Evolutionary conservation across 805 yeast species (phyloP).

Genomic region (Alloascoidea hylecoeti): DNA sequence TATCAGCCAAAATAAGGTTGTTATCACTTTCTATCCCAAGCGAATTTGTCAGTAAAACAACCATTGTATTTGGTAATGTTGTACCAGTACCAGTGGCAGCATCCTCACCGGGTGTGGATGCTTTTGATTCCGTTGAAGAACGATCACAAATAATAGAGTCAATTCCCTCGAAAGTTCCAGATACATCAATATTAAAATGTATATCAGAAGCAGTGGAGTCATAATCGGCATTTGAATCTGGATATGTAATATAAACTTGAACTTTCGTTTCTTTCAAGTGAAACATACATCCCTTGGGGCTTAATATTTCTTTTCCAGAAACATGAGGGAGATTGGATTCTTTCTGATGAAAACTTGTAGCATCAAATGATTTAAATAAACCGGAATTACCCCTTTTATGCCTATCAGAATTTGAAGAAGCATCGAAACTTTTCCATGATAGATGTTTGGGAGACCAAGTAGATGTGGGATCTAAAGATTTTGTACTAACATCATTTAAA

Average conservation of each 20-base stretch:
- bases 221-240: not conserved
- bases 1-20: conserved; percentile 16
- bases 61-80: conserved; percentile 5
- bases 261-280: not conserved
- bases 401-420: no score
- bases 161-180: not conserved
- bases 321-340: no score
- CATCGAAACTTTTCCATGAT: no score
- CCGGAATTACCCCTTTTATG: no score
- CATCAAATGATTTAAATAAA: no score
- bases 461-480: no score
- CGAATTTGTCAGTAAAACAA: conserved; percentile 15
- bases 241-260: not conserved
- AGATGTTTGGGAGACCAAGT: no score
- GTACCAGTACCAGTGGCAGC: no score
- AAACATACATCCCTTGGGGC: not conserved
- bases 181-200: not conserved
- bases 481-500: no score
- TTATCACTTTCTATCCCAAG: conserved; percentile 15
- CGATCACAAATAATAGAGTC: not conserved
- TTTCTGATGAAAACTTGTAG: no score
- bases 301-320: not conserved
- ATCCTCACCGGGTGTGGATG: no score
- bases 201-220: not conserved
- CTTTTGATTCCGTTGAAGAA: not conserved